Base-by-base conservation (phyloP, 192 early-diverging fungal species). In the Umbelopsis vinacea region DNA sequence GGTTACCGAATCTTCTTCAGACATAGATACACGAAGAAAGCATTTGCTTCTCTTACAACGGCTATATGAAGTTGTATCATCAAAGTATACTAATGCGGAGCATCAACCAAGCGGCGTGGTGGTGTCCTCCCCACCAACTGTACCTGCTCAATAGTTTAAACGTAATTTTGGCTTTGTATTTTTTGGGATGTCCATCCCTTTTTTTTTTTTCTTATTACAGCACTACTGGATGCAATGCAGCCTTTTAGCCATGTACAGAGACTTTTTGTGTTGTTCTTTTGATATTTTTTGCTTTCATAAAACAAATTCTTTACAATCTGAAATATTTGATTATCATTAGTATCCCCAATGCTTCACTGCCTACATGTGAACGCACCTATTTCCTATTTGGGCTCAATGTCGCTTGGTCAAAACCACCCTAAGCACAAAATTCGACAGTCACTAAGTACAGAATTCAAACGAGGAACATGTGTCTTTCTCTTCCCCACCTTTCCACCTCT, bases 381-480 rank as follows among this genome's bases (percentile, higher is more conserved):
- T 63, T 63, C 57, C 57, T 63, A 37, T 63, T 63, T 37, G 57
- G 57, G 57, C n/a, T 11, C 57, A 63, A 63, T 63, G 35, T 63
- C 57, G 57, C 57, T 63, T 63, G 57, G 57, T 63, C 57, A 63
- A 63, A 63, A 37, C 6, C 17, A 26, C 57, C 57, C 33, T 63
- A 38, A 29, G 57, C 11, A 6, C 29, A 35, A 38, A 37, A 50
- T 21, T 37, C 17, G 15, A 35, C 57, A 63, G 57, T 63, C 57
- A 63, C 57, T 29, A 63, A 17, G 14, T 10, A 33, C 33, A 33
- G 33, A 37, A 12, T 63, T 35, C 26, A 29, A 17, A 33, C 12
- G 15, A 19, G 57, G 17, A 63, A 37, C 57, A 63, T 63, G 57
- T 63, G 57, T 63, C 57, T 63, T 63, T 63, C 57, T 63, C 29